A percentile compares a stretch with the other conserved stretches of the same genome.
phyloP scores from a whole-genome alignment of 2,329 filamentous ascomycete genomes.

The Aspergillus pseudotamarii region DNA sequence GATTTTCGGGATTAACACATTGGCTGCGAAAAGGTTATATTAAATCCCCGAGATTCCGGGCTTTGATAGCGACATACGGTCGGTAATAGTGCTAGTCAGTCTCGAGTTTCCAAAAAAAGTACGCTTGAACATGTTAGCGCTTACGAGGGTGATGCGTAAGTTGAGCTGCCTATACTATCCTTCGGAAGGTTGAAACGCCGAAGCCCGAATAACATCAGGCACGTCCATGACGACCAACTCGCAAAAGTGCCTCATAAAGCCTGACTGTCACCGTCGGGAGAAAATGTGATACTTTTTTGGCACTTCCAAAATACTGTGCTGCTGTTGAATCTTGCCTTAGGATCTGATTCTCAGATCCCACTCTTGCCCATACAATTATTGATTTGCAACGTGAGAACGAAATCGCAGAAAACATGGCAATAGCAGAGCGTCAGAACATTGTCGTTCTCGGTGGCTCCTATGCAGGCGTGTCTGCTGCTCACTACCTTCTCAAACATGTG shows the following conservation, averaged over 20 bases:
- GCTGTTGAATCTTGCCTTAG: not conserved
- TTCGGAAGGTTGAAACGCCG: not conserved
- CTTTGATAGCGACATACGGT: not conserved
- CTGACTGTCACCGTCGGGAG: not conserved
- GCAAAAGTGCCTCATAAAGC: not conserved
- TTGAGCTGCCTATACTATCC: not conserved
- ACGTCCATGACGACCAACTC: not conserved
- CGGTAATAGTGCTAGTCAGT: not conserved
- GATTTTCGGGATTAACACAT: not conserved
- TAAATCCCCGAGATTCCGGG: not conserved
- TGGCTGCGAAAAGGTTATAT: not conserved
- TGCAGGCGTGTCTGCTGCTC: conserved; percentile 54
- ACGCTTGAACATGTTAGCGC: not conserved
- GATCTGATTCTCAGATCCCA: not conserved
- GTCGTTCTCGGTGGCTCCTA: conserved; percentile 59
- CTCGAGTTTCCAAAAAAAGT: not conserved
- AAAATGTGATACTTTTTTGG: not conserved
- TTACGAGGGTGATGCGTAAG: not conserved
- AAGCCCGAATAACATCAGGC: not conserved
- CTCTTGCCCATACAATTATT: not conserved
- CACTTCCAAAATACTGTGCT: not conserved
- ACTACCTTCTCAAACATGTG: conserved; percentile 58
- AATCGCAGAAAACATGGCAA: not conserved
- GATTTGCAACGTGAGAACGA: not conserved
- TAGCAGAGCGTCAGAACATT: conserved; percentile 37